phyloP scores from a whole-genome alignment of 768 basidiomycete species.

The Panellus pusillus region DNA sequence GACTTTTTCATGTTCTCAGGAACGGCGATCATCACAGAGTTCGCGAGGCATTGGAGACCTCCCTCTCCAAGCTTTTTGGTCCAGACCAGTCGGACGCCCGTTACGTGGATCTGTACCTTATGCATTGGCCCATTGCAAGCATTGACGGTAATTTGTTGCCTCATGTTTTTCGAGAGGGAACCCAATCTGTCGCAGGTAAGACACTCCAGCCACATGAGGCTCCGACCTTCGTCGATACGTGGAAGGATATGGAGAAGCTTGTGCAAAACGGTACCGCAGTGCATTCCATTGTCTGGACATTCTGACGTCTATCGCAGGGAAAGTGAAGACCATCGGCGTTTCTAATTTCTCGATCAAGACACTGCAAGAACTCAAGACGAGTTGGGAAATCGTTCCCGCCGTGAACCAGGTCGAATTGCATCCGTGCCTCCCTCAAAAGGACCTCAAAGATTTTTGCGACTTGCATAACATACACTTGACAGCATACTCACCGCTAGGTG shows the following conservation, averaged over 20 bases:
- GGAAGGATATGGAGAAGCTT: slow-evolving; percentile 33
- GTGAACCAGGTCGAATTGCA: slow-evolving; percentile 61
- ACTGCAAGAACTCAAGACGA: slow-evolving; percentile 38
- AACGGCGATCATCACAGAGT: slow-evolving; percentile 34
- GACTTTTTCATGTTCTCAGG: slow-evolving; percentile 2
- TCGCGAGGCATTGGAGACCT: slow-evolving; percentile 36
- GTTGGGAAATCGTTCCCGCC: slow-evolving; percentile 47
- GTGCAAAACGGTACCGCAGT: slow-evolving; percentile 25
- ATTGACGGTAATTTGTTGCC: slow-evolving; percentile 2
- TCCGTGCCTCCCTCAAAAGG: slow-evolving; percentile 53
- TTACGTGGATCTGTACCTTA: slow-evolving; percentile 42
- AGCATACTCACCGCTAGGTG: slow-evolving; percentile 19
- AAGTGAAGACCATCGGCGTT: slow-evolving; percentile 53
- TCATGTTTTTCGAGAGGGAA: neutral
- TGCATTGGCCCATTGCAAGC: slow-evolving; percentile 27
- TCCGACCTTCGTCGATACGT: slow-evolving; percentile 30
- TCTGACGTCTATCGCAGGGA: slow-evolving; percentile 29
- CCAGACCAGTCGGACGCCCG: slow-evolving; percentile 24
- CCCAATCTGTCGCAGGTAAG: neutral
- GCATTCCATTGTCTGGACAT: slow-evolving; percentile 6
- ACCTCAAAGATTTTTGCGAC: slow-evolving; percentile 50
- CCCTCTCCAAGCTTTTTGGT: slow-evolving; percentile 31
- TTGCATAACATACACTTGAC: slow-evolving; percentile 48
- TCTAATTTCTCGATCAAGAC: slow-evolving; percentile 57
- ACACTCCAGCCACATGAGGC: slow-evolving; percentile 23